Percentiles rank a stretch among this genome's conserved stretches.
Evolutionary conservation across 2,329 filamentous ascomycete species (phyloP).

Genomic region (Aplosporella prunicola): DNA sequence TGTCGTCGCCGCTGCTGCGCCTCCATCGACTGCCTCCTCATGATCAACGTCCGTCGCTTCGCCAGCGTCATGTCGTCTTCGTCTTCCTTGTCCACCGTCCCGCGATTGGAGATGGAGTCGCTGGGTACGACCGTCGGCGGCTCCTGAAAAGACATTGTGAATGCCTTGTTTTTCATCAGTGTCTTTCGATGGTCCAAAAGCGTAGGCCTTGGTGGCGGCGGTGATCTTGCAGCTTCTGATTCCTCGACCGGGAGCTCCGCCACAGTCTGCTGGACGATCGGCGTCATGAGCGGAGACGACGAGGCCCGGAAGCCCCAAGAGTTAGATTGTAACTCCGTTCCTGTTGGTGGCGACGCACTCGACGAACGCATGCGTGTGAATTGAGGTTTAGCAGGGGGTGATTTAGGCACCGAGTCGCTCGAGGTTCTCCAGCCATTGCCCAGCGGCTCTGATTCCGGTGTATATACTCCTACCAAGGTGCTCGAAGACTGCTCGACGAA

Average conservation of each 20-base stretch:
- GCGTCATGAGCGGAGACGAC: constrained; percentile 3
- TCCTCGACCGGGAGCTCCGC: background rate
- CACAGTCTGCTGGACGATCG: constrained; percentile 2
- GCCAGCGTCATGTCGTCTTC: constrained; percentile 64
- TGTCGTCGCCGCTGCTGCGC: constrained; percentile 4
- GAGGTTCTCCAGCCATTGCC: too few relatives aligned
- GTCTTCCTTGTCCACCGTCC: constrained; percentile 41
- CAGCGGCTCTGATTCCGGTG: too few relatives aligned
- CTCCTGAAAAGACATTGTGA: constrained; percentile 6
- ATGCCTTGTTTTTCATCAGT: constrained; percentile 4
- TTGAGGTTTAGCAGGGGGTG: too few relatives aligned
- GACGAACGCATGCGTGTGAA: constrained; percentile 17
- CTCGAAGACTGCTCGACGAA: too few relatives aligned
- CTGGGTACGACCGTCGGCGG: constrained; percentile 3
- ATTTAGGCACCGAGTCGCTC: too few relatives aligned
- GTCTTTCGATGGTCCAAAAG: constrained; percentile 6
- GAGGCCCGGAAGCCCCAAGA: constrained; percentile 5
- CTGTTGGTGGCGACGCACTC: too few relatives aligned
- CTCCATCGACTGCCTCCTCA: constrained; percentile 1
- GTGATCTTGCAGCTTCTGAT: background rate
- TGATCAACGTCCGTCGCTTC: constrained; percentile 26
- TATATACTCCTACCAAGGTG: too few relatives aligned
- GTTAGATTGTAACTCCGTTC: constrained; percentile 3
- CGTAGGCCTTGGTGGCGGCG: background rate
- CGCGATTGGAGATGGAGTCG: constrained; percentile 30